Evolutionary conservation across 2,329 filamentous ascomycete species (phyloP), one percentile per base, ranked within the genome.

Genomic region (Penicillium freii): DNA sequence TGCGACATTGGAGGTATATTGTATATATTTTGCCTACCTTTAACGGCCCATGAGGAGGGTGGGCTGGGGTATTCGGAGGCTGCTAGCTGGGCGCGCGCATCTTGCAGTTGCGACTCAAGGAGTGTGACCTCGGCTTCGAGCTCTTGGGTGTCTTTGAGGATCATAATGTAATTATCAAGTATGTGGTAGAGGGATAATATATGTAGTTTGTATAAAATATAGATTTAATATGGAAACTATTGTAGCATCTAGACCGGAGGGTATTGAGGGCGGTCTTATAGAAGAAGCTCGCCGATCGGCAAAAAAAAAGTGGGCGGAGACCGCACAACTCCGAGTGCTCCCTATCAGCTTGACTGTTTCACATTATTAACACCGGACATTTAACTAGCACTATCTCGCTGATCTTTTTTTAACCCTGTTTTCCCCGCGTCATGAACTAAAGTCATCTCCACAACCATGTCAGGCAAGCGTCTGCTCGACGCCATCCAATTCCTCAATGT

Each of bases 401-500:
- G 38, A 33, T 46, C 42, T 39, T 29, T 29, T 55, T 33, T 29
- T 29, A 29, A 25, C 51, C 55, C 54, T 58, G 43, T 59, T 64
- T 55, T 55, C 49, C 50, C 54, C 57, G 48, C 56, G 60, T 57
- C 44, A 69, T 69, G 68, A 61, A 49, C 62, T 61, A 54, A 53
- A 47, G 47, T 45, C 59, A 60, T 40, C n/a, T 44, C 25, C 21
- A 29, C 33, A 17, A 57, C 49, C 46, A 84, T 84, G 82, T 78
- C 81, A 54, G 81, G 81, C 56, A 81, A 84, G 82, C 77, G 87
- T 84, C 77, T 84, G 81, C 69, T 92, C 71, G 90, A 92, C 77
- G 78, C 89, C 66, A 85, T 87, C 64, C 84, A 87, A 59, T 80
- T 92, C 62, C 80, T 88, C 73, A 85, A 82, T 78, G 89, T 86